These are phyloP conservation scores for Fusarium sp. DNA, from an alignment of 2,329 filamentous ascomycete genomes.

Conservation along the genomic window DNA sequence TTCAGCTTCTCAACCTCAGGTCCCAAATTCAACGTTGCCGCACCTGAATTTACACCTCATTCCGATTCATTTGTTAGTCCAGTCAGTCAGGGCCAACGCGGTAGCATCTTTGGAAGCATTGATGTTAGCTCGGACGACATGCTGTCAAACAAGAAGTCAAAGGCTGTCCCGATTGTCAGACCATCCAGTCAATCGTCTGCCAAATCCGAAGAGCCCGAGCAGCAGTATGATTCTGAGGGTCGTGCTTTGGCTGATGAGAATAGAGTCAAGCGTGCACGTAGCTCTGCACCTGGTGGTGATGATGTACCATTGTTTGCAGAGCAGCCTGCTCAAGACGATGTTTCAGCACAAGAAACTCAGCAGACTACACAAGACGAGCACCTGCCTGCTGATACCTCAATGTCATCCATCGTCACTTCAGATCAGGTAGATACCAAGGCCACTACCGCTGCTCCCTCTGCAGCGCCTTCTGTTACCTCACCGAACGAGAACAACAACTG, in stretches of 20 bases:
- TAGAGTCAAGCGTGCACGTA: slow-evolving; percentile 81
- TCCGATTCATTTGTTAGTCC: slow-evolving; percentile 63
- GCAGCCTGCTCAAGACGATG: slow-evolving; percentile 53
- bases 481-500: slow-evolving; percentile 59
- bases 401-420: slow-evolving; percentile 67
- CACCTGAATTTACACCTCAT: slow-evolving; percentile 80
- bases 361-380: slow-evolving; percentile 54
- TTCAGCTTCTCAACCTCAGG: slow-evolving; percentile 78
- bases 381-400: slow-evolving; percentile 62
- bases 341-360: slow-evolving; percentile 28
- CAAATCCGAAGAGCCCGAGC: slow-evolving; percentile 46
- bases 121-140: slow-evolving; percentile 72
- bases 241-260: slow-evolving; percentile 74
- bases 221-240: slow-evolving; percentile 58
- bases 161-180: slow-evolving; percentile 84
- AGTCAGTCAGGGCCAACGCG: slow-evolving; percentile 55
- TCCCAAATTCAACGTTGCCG: slow-evolving; percentile 80
- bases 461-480: slow-evolving; percentile 66
- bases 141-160: slow-evolving; percentile 78
- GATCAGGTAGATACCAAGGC: slow-evolving; percentile 68
- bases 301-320: slow-evolving; percentile 81
- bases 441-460: slow-evolving; percentile 65
- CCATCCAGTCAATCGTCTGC: slow-evolving; percentile 68
- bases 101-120: slow-evolving; percentile 78
- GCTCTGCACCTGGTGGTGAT: slow-evolving; percentile 74